Evolutionary conservation across 2,329 filamentous ascomycete species (phyloP).

Genomic region (Clonostachys solani): DNA sequence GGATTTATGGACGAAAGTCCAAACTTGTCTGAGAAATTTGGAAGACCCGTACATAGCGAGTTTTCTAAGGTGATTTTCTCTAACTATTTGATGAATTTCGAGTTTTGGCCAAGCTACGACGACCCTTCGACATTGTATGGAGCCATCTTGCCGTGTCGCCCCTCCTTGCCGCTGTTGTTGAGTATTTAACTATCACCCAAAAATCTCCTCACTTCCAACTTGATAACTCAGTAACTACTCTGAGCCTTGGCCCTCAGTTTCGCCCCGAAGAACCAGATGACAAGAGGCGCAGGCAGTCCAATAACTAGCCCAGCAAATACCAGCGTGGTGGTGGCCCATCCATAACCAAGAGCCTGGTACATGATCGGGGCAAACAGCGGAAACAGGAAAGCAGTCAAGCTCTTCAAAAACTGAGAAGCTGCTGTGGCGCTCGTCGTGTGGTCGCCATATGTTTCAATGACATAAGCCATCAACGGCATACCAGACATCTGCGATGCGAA

Average conservation of each 20-base stretch:
- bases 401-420: conserved; percentile 36
- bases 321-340: conserved; percentile 26
- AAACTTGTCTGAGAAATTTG: no score
- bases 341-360: conserved; percentile 23
- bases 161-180: no score
- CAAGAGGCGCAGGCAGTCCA: conserved; percentile 24
- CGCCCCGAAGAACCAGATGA: conserved; percentile 33
- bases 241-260: conserved; percentile 3
- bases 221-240: background rate
- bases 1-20: no score
- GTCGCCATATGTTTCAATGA: conserved; percentile 39
- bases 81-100: no score
- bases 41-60: no score
- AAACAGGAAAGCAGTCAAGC: conserved; percentile 38
- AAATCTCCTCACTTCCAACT: background rate
- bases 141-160: no score
- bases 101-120: no score
- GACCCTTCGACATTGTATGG: no score
- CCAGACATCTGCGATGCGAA: conserved; percentile 23
- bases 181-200: no score
- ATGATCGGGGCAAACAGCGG: conserved; percentile 38
- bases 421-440: conserved; percentile 42
- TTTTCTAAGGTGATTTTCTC: no score
- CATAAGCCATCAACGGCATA: conserved; percentile 27
- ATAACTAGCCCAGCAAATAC: conserved; percentile 28